phyloP scores from a whole-genome alignment of 78 protist species.

The Mastigamoeba balamuthi region DNA sequence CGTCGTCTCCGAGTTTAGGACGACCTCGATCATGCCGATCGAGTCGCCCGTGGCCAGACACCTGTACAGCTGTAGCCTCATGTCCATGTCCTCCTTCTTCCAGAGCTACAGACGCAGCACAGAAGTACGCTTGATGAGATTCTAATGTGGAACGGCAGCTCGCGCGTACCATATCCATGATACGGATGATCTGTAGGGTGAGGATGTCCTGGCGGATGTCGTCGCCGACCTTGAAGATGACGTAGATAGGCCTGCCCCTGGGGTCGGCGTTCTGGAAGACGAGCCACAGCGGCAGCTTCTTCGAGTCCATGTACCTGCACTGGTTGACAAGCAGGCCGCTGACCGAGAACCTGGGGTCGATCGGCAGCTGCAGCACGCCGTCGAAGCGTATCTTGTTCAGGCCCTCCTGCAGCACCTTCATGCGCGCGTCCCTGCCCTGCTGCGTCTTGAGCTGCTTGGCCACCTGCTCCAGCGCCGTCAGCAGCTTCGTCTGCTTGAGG shows the following conservation, averaged over 20 bases:
- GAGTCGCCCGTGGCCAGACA: slow-evolving; percentile 76
- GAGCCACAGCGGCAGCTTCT: slow-evolving; percentile 61
- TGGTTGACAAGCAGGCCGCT: slow-evolving; percentile 44
- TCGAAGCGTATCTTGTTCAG: slow-evolving; percentile 29
- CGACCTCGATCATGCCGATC: slow-evolving; percentile 89
- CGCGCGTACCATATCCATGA: slow-evolving; percentile 5
- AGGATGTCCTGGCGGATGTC: slow-evolving; percentile 84
- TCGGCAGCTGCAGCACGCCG: slow-evolving; percentile 34
- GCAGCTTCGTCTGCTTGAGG: slow-evolving; percentile 17
- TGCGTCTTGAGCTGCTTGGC: slow-evolving; percentile 29
- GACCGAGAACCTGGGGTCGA: slow-evolving; percentile 50
- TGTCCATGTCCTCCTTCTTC: slow-evolving; percentile 62
- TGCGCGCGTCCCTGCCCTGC: slow-evolving; percentile 18
- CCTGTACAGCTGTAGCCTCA: slow-evolving; percentile 64
- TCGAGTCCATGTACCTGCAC: slow-evolving; percentile 77
- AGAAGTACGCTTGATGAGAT: neutral
- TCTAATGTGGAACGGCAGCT: neutral
- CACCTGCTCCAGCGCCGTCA: slow-evolving; percentile 3
- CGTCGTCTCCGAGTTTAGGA: slow-evolving; percentile 68
- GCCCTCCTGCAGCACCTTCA: slow-evolving; percentile 11
- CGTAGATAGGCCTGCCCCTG: slow-evolving; percentile 15
- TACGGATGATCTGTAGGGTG: slow-evolving; percentile 67
- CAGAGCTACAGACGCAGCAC: slow-evolving; percentile 21
- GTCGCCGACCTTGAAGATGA: slow-evolving; percentile 84
- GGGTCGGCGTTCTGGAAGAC: slow-evolving; percentile 49